Evolutionary conservation across 2,329 filamentous ascomycete genomes (phyloP).

Genomic region (Grosmannia penicillata): DNA sequence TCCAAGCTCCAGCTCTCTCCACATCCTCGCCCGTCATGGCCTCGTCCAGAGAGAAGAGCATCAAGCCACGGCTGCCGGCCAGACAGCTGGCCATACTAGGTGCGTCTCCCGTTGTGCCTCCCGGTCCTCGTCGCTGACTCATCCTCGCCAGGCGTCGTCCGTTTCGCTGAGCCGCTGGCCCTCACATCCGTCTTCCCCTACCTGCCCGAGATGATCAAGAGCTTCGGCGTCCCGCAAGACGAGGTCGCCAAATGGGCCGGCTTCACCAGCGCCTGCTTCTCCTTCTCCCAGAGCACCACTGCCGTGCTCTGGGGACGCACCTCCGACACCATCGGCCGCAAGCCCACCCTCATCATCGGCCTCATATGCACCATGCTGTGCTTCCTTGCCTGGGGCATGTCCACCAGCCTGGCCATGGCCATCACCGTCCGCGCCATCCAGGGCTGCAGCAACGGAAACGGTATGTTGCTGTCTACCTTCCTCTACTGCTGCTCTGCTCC

Average conservation of each 20-base stretch:
- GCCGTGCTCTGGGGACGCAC: conserved; percentile 63
- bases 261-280: conserved; percentile 57
- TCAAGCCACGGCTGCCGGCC: conserved; percentile 50
- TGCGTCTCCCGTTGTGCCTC: conserved; percentile 20
- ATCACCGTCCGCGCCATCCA: conserved; percentile 63
- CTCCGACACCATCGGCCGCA: conserved; percentile 68
- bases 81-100: conserved; percentile 67
- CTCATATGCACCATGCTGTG: conserved; percentile 67
- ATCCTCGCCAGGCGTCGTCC: conserved; percentile 46
- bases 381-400: conserved; percentile 73
- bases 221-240: conserved; percentile 56
- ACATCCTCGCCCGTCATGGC: conserved; percentile 6
- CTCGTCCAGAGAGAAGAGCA: conserved; percentile 10
- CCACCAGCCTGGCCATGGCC: conserved; percentile 64
- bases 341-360: conserved; percentile 63
- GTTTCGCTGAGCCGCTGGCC: conserved; percentile 62
- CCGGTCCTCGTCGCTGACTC: not conserved
- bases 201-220: conserved; percentile 70
- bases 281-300: conserved; percentile 54
- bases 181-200: conserved; percentile 58
- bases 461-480: conserved; percentile 17
- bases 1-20: not conserved
- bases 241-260: conserved; percentile 73
- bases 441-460: conserved; percentile 77
- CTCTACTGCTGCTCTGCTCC: not conserved